Evolutionary conservation across 192 early-diverging fungal species (phyloP), one percentile per base, ranked within the genome.

Genomic region (Rhizoclosmatium globosum): DNA sequence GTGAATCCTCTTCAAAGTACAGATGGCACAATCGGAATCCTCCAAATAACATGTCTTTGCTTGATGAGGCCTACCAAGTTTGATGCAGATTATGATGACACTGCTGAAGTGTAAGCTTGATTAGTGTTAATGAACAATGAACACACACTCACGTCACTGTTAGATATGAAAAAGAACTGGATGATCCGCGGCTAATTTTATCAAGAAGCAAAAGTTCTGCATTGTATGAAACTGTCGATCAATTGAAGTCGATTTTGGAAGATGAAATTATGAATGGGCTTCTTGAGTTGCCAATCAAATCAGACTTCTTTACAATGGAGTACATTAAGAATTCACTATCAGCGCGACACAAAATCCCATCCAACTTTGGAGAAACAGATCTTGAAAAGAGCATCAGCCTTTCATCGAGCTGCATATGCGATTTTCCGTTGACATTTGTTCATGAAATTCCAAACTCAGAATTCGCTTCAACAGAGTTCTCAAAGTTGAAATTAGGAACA

Each of bases 231-330:
- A 91, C 90, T 1, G 86, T 87, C 61, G 75, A 83, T 1, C 81
- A 88, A 45, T 76, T 95, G 15, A 86, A 90, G 21, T 85, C 82
- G 84, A 67, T 93, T 0, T 83, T 93, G n/a, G 91, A 91, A 48
- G 91, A 95, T 64, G 93, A 95, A 81, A 86, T 95, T 23, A 90
- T 95, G 86, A 89, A 92, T 78, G 84, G 87, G 0, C 76, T 95
- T 31, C 79, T 95, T 42, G 81, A 87, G 23, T 81, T 91, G n/a
- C 74, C 74, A 4, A 66, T 47, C 11, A 56, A 31, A 6, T 2
- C 46, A 17, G 47, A 66, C 23, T 4, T 23, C 6, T 76, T 76
- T 42, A 50, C 74, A 4, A 21, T 67, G 15, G 64, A 66, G 4
- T 67, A 62, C 50, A 76, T 76, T 17, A 19, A 38, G 21, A 38